These are phyloP conservation scores for Botryotinia calthae DNA, from an alignment of 2,329 filamentous ascomycete genomes.

Conservation along the genomic window DNA sequence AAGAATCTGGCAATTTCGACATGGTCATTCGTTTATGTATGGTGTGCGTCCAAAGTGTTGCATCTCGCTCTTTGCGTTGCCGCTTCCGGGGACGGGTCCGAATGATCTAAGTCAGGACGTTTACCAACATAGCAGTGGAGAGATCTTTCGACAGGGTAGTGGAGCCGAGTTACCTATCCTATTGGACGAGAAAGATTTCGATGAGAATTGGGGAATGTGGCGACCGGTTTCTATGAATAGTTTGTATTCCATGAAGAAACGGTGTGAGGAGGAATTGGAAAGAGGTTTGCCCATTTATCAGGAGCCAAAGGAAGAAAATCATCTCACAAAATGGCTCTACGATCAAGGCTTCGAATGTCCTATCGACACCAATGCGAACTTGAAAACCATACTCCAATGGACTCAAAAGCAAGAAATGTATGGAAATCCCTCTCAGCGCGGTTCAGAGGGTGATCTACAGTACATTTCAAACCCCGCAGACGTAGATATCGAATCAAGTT, in stretches of 20 bases:
- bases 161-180: background rate
- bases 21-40: background rate
- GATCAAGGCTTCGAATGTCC: constrained; percentile 1
- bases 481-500: background rate
- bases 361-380: background rate
- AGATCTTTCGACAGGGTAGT: no score
- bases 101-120: rapidly evolving
- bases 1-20: background rate
- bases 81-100: no score
- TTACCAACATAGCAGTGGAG: background rate
- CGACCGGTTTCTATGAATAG: background rate
- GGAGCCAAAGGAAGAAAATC: background rate
- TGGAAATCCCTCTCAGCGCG: background rate
- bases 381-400: background rate
- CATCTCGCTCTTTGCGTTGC: background rate
- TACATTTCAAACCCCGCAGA: background rate
- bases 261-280: background rate
- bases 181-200: background rate
- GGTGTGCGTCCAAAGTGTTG: background rate
- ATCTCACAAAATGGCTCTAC: background rate
- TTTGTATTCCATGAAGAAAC: background rate
- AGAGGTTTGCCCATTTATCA: background rate
- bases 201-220: background rate
- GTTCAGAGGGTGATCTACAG: background rate
- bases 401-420: background rate